phyloP scores from a whole-genome alignment of 306 rosid genomes.

The Quercus agrifolia region DNA sequence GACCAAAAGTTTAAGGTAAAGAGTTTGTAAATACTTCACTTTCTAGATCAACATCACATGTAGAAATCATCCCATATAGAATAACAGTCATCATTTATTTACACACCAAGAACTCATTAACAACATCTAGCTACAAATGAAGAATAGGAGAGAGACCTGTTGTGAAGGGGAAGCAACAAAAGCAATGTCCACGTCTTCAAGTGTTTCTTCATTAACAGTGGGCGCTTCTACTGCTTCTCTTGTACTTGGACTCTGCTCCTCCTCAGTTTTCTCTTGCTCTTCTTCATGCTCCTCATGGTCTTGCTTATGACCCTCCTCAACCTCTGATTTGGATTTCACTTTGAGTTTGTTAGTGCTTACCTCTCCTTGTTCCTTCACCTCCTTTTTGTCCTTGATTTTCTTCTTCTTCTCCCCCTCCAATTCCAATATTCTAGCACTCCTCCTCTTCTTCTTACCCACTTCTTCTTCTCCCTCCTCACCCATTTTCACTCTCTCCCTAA shows the following conservation, averaged over 20 bases:
- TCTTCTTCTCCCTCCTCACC: background rate
- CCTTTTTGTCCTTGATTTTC: background rate
- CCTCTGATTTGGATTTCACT: background rate
- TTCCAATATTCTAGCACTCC: slow-evolving; percentile 8
- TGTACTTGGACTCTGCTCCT: background rate
- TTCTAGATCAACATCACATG: background rate
- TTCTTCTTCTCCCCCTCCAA: slow-evolving; percentile 3
- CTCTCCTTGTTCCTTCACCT: background rate
- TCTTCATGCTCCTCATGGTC: background rate
- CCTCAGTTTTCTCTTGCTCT: background rate
- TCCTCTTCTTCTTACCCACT: background rate
- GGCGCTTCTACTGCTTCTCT: background rate
- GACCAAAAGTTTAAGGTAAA: background rate
- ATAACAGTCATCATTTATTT: background rate
- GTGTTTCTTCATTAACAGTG: background rate
- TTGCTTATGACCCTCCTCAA: background rate
- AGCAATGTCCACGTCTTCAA: background rate
- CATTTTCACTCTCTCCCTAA: background rate
- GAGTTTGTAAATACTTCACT: background rate
- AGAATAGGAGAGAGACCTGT: background rate
- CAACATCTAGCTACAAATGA: background rate
- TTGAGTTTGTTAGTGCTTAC: background rate
- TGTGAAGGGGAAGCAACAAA: background rate
- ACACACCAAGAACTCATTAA: background rate
- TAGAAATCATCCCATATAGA: background rate